Conservation (phyloP, 2,329 filamentous ascomycete species). For the Didymella lethalis region DNA sequence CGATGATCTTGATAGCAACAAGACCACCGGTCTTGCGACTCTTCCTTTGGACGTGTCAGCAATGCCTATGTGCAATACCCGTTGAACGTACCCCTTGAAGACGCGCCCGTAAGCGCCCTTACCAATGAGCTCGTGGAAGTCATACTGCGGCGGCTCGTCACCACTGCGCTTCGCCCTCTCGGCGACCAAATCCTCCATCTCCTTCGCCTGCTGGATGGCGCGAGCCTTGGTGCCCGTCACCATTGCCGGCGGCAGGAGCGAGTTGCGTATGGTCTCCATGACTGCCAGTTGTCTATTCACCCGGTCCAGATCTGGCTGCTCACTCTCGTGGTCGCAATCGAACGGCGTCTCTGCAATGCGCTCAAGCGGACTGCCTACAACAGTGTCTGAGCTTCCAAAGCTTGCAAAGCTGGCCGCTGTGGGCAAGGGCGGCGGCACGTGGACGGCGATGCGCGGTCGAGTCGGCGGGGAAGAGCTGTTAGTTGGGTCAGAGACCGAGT, state of each 20-base stretch:
- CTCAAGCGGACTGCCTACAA: constrained; percentile 32
- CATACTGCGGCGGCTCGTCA: constrained; percentile 69
- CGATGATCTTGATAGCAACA: constrained; percentile 83
- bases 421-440: constrained; percentile 23
- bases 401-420: constrained; percentile 27
- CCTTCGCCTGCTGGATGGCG: constrained; percentile 72
- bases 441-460: constrained; percentile 10
- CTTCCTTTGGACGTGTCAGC: constrained; percentile 43
- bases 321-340: constrained; percentile 23
- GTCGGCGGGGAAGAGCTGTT: constrained; percentile 23
- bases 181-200: constrained; percentile 71
- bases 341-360: constrained; percentile 39
- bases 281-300: constrained; percentile 17
- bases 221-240: constrained; percentile 60
- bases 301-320: constrained; percentile 14
- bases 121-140: constrained; percentile 75
- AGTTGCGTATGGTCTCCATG: constrained; percentile 42
- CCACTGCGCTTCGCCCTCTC: constrained; percentile 68
- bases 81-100: constrained; percentile 65
- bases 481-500: constrained; percentile 37
- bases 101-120: constrained; percentile 79
- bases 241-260: constrained; percentile 39
- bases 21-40: constrained; percentile 57
- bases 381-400: constrained; percentile 25
- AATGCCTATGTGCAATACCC: neutral